Evolutionary conservation across 2,329 filamentous ascomycete species (phyloP), one percentile per base, ranked within the genome.

Genomic region (Onygenales sp.): DNA sequence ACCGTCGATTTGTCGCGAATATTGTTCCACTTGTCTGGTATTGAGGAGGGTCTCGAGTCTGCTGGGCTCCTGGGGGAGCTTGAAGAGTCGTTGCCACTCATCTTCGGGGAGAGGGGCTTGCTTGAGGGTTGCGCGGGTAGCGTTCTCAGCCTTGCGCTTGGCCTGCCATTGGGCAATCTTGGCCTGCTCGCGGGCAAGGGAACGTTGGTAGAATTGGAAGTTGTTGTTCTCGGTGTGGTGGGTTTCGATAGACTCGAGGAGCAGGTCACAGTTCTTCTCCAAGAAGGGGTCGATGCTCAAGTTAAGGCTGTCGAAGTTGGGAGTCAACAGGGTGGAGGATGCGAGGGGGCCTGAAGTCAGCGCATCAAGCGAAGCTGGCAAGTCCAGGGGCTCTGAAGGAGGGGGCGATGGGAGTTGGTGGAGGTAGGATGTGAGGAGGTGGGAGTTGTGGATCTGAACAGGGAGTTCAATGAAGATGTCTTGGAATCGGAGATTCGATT

Each of bases 191-290:
- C 93, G 88, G 52, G 85, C 86, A 54, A 97, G 80, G 67, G 94
- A 90, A 66, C 93, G 84, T 76, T 96, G 90, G 78, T 96, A 96
- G 81, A 87, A 89, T 73, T 96, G 91, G 78, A 94, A 93, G 81
- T 98, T 98, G 83, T 97, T 97, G 70, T 95, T 86, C 75, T 98
- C 93, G 56, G 91, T 95, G 77, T 97, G 93, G 78, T 98, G 93
- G 53, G 87, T 86, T 78, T 98, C 93, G 70, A 98, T 95, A 78
- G 87, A 90, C 68, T 98, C 93, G 58, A 97, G 84, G 54, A 98
- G 83, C 61, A 96, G 83, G 69, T 98, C 92, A 75, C 90, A 95
- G 51, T 92, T 95, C 82, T 96, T 95, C 80, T 97, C 92, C 47
- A 98, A 84, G 80, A 94, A 95, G 35, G 93, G 93, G 70, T 98